Percentiles rank a stretch among this genome's conserved stretches.
Evolutionary conservation across 805 yeast genomes (phyloP).

Genomic region (Danielia oregonensis): DNA sequence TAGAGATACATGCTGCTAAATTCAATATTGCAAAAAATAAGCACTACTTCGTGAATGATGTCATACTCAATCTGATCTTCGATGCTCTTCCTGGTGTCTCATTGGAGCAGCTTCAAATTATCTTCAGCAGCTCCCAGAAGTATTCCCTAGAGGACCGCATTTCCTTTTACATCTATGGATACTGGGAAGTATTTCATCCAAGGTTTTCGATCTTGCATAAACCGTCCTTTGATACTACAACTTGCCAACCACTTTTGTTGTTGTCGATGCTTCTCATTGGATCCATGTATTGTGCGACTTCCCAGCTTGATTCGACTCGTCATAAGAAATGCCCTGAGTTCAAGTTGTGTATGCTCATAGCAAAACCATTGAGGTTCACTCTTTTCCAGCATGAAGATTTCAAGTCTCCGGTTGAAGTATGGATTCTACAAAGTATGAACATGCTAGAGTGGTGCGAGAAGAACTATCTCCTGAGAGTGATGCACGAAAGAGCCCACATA

Average conservation of each 20-base stretch:
- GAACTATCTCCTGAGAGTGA: constrained; percentile 57
- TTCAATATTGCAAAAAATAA: constrained; percentile 25
- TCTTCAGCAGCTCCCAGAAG: constrained; percentile 22
- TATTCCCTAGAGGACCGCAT: constrained; percentile 30
- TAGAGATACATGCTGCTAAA: constrained; percentile 17
- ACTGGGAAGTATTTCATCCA: constrained; percentile 60
- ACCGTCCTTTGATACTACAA: constrained; percentile 51
- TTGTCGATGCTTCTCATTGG: constrained; percentile 58
- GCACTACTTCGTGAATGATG: constrained; percentile 38
- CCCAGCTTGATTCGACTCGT: constrained; percentile 19
- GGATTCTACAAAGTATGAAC: constrained; percentile 72
- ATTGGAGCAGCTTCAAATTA: constrained; percentile 22
- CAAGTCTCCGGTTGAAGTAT: constrained; percentile 70
- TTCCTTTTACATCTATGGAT: constrained; percentile 35
- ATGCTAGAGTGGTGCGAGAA: constrained; percentile 80
- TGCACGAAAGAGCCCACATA: constrained; percentile 80
- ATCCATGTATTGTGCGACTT: constrained; percentile 38
- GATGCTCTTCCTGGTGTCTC: constrained; percentile 26
- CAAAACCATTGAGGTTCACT: constrained; percentile 61
- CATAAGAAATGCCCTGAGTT: constrained; percentile 29
- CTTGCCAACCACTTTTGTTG: constrained; percentile 47
- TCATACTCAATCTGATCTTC: constrained; percentile 32
- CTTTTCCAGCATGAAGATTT: constrained; percentile 70
- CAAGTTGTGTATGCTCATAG: constrained; percentile 44
- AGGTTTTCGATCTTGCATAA: constrained; percentile 57